These are phyloP conservation scores for Fusarium subglutinans DNA, from an alignment of 2,329 filamentous ascomycete genomes.

Conservation along the genomic window DNA sequence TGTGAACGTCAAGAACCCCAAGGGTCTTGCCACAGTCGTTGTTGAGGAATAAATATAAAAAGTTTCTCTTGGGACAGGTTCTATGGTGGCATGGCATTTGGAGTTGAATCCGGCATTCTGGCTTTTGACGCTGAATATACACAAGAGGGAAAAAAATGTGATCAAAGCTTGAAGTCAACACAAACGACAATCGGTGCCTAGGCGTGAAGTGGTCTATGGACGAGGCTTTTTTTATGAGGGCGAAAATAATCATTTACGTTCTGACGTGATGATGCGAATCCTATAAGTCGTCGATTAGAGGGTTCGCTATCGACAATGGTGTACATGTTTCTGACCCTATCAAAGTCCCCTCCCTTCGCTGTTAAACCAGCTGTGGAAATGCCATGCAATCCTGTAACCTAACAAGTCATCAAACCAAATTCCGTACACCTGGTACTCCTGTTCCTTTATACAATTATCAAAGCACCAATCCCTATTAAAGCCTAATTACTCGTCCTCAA, in stretches of 20 bases:
- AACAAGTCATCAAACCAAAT: conserved; percentile 45
- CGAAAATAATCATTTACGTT: conserved; percentile 38
- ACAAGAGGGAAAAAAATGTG: conserved; percentile 50
- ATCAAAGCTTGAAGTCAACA: conserved; percentile 45
- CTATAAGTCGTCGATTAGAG: conserved; percentile 41
- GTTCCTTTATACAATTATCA: conserved; percentile 48
- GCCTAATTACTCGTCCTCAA: conserved; percentile 67
- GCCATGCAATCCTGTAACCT: conserved; percentile 48
- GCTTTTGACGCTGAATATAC: conserved; percentile 54
- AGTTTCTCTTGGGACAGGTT: conserved; percentile 53
- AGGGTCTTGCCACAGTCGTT: conserved; percentile 93
- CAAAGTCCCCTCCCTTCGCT: conserved; percentile 30
- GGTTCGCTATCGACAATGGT: conserved; percentile 41
- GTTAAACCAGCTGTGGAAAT: conserved; percentile 36
- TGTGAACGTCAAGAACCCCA: conserved; percentile 99
- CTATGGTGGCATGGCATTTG: conserved; percentile 57
- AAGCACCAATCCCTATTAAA: conserved; percentile 25
- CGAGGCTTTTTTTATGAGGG: conserved; percentile 33
- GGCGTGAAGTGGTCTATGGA: conserved; percentile 42
- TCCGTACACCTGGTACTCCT: conserved; percentile 53
- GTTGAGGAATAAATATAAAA: conserved; percentile 74
- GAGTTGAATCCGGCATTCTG: conserved; percentile 59
- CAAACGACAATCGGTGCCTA: conserved; percentile 41
- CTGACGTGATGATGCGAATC: conserved; percentile 35
- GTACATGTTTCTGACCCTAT: conserved; percentile 38